Evolutionary conservation across 2,329 filamentous ascomycete species (phyloP), one percentile per base, ranked within the genome.

Genomic region (Beauveria asiatica): DNA sequence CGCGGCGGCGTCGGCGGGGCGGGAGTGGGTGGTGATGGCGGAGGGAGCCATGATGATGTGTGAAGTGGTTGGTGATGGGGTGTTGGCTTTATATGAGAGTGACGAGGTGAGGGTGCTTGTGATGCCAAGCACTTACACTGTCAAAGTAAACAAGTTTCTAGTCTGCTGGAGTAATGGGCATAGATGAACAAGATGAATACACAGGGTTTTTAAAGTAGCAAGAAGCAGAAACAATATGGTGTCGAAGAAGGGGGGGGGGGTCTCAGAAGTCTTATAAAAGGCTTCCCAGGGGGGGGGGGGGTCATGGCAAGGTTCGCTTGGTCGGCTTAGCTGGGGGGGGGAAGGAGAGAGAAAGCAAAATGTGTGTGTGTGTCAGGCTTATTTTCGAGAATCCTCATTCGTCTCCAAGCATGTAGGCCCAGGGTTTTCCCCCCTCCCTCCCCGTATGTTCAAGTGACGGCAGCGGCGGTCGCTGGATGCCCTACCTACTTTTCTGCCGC

Each of bases 1-100:
- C 67, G 82, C 78, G 51, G 83, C 76, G 62, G 80, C 78, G 67
- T 78, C 82, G 53, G 70, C 70, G 65, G 76, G 72, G 63, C 78
- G 78, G 67, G 74, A 73, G 57, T 71, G 72, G 56, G 79, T 76
- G 49, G 79, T 78, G 67, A 83, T 76, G 62, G 82, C 82, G 65
- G 82, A 83, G 63, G 84, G 83, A 65, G 82, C 79, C 83, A 86
- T 86, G 71, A 66, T 73, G 51, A 42, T 19, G 25, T 44, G 37
- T 50, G 37, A 46, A 30, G 17, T 13, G 23, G 46, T 49, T 54
- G 21, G 51, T 44, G 10, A 33, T 33, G 30, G 6, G 30, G 1
- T 33, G 30, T 33, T 33, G 11, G 25, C 19, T 44, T 25, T 25
- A 55, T 41, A 37, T 61, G 59, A 51, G 30, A 19, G 19, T 21